Conservation (phyloP, 2,329 filamentous ascomycete genomes). For the Dactylella cylindrospora region DNA sequence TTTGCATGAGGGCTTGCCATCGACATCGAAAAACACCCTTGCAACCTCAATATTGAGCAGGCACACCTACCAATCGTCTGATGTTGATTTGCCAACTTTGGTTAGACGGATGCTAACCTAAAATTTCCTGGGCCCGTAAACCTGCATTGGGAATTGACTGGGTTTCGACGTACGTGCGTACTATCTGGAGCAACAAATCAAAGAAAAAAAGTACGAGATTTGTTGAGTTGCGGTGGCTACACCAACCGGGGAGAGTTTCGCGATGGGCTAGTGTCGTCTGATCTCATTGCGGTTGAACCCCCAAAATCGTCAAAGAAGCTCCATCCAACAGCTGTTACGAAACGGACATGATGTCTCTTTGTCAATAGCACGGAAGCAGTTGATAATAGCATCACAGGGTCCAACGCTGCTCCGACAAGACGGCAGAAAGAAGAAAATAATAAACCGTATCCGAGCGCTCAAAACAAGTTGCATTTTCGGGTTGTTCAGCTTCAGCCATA, state of each 20-base stretch:
- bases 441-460: no score
- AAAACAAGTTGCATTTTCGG: constrained; percentile 25
- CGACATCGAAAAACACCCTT: constrained; percentile 39
- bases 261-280: constrained; percentile 32
- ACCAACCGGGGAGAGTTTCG: no score
- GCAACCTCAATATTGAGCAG: constrained; percentile 30
- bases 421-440: no score
- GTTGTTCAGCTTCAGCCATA: constrained; percentile 30
- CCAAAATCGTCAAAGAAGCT: constrained; percentile 11
- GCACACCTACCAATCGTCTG: constrained; percentile 45
- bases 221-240: no score
- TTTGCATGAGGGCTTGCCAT: constrained; percentile 35
- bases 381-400: no score
- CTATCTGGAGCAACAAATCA: no score
- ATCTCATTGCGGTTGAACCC: constrained; percentile 13
- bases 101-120: constrained; percentile 22
- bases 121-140: constrained; percentile 13
- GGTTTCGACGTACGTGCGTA: no score
- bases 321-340: no score
- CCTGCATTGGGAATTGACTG: no score
- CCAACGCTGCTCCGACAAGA: no score
- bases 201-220: constrained; percentile 5
- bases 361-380: no score
- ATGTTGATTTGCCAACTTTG: constrained; percentile 35
- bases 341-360: no score